These are phyloP conservation scores for Colletotrichum acutatum DNA, from an alignment of 2,329 filamentous ascomycete genomes.

Conservation along the genomic window DNA sequence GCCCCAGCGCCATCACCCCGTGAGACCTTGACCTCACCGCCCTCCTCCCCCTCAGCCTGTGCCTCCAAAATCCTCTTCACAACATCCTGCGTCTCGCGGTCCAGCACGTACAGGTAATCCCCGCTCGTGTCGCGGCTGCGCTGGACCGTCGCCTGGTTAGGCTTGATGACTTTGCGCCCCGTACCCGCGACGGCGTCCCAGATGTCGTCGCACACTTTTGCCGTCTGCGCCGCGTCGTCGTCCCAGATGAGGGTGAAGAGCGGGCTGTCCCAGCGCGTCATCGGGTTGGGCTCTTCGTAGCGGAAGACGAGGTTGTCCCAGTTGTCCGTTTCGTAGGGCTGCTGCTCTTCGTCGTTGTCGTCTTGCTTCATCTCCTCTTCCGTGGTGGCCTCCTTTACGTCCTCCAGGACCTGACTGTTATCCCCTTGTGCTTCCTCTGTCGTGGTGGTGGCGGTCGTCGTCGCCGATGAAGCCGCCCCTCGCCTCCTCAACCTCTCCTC, in stretches of 20 bases:
- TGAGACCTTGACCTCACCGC: constrained; percentile 66
- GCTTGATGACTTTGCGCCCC: constrained; percentile 71
- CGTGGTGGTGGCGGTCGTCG: not conserved
- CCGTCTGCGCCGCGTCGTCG: constrained; percentile 71
- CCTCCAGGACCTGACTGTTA: constrained; percentile 53
- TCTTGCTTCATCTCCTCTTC: constrained; percentile 49
- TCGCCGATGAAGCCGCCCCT: constrained; percentile 17
- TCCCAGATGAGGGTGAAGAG: constrained; percentile 84
- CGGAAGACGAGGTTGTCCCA: constrained; percentile 85
- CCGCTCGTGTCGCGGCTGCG: constrained; percentile 70
- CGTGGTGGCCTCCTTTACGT: not conserved
- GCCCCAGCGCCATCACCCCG: constrained; percentile 40
- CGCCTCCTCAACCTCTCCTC: constrained; percentile 60
- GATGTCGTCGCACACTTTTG: constrained; percentile 69
- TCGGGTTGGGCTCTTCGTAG: constrained; percentile 88
- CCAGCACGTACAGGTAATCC: constrained; percentile 84
- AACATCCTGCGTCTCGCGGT: constrained; percentile 82
- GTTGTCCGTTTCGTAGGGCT: constrained; percentile 65
- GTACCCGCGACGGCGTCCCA: constrained; percentile 80
- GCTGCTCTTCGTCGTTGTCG: constrained; percentile 44
- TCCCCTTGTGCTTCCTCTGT: constrained; percentile 19
- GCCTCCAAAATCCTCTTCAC: constrained; percentile 76
- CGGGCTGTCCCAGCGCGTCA: constrained; percentile 86
- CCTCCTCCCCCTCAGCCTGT: constrained; percentile 69
- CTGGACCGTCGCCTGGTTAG: constrained; percentile 80